Base-by-base conservation (phyloP, 164 flowering plant species). In the Chloranthus sessilifolius region DNA sequence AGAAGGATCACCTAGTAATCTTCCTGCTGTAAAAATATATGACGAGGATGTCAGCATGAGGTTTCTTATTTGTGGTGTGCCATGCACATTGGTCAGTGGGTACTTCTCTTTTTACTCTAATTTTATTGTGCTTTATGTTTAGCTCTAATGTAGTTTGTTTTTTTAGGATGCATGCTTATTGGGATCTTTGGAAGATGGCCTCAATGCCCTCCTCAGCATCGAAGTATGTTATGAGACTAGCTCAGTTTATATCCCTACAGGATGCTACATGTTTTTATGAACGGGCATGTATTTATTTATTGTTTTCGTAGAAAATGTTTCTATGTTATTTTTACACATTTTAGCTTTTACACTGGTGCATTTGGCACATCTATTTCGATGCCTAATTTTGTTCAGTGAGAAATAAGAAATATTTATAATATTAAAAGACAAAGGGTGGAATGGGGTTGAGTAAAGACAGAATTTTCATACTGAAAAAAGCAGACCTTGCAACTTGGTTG, bases 101-200 rank as follows among this genome's bases (percentile, higher is more conserved):
- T 5, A 20, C 33, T 16, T 3, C 43, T 35, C 8, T 50, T 62
- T 67, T 21, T 70, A 89, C n/a, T n/a, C n/a, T n/a, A n/a, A n/a
- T n/a, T n/a, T n/a, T n/a, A n/a, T n/a, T n/a, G n/a, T n/a, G n/a
- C n/a, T n/a, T n/a, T n/a, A n/a, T n/a, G n/a, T n/a, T n/a, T n/a
- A n/a, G n/a, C n/a, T n/a, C n/a, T n/a, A n/a, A n/a, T n/a, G 26
- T 26, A 41, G 19, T 6, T 14, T n/a, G 47, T 34, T 10, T 54
- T 63, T 65, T 24, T 72, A 92, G 99, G 99, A 94, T 79, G 77
- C 80, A 9, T 60, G 56, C 50, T 71, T 83, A 53, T 71, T 94
- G 64, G 83, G 75, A 48, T 61, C 92, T 35, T 62, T 94, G 72
- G 97, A 81, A 60, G 97, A 94, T 78, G 99, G 99, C 19, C 76